Conservation (phyloP, 108 stramenopile genomes). For the Skeletonema tropicum region DNA sequence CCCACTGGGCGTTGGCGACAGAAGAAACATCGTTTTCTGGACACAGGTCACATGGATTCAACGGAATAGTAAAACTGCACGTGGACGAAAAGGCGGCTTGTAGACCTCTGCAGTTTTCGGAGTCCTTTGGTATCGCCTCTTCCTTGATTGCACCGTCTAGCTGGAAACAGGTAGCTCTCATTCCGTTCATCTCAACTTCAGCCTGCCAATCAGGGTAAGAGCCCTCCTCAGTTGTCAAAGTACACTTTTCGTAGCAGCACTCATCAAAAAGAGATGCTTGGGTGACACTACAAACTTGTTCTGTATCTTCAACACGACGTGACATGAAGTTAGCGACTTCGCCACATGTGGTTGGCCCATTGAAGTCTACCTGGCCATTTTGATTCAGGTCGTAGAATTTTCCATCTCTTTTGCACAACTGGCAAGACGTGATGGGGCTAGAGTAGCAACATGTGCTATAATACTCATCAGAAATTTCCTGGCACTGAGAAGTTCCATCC, state of each 20-base stretch:
- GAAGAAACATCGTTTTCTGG: slow-evolving; percentile 44
- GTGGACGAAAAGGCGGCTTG: slow-evolving; percentile 42
- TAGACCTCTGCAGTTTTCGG: slow-evolving; percentile 35
- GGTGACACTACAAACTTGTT: slow-evolving; percentile 34
- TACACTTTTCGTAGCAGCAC: slow-evolving; percentile 51
- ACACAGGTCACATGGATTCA: slow-evolving; percentile 48
- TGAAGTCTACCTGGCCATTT: slow-evolving; percentile 47
- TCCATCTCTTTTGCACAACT: slow-evolving; percentile 43
- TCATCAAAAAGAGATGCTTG: slow-evolving; percentile 42
- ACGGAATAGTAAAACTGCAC: slow-evolving; percentile 40
- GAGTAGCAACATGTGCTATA: slow-evolving; percentile 42
- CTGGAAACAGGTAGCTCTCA: slow-evolving; percentile 42
- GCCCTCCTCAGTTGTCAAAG: slow-evolving; percentile 23
- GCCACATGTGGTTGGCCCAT: slow-evolving; percentile 47
- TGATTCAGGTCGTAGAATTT: slow-evolving; percentile 41
- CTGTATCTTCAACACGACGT: slow-evolving; percentile 43
- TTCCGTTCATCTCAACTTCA: slow-evolving; percentile 49
- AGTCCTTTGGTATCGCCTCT: slow-evolving; percentile 34
- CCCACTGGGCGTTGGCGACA: slow-evolving; percentile 17
- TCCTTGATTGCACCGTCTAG: slow-evolving; percentile 49
- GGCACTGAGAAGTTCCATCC: slow-evolving; percentile 41
- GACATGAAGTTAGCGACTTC: slow-evolving; percentile 49
- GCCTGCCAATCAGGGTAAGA: slow-evolving; percentile 52
- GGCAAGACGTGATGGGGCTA: slow-evolving; percentile 50
- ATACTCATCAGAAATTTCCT: slow-evolving; percentile 16